Evolutionary conservation across 441 rosid species (phyloP), one percentile per base, ranked within the genome.

Genomic region (Dalechampia spathulata): DNA sequence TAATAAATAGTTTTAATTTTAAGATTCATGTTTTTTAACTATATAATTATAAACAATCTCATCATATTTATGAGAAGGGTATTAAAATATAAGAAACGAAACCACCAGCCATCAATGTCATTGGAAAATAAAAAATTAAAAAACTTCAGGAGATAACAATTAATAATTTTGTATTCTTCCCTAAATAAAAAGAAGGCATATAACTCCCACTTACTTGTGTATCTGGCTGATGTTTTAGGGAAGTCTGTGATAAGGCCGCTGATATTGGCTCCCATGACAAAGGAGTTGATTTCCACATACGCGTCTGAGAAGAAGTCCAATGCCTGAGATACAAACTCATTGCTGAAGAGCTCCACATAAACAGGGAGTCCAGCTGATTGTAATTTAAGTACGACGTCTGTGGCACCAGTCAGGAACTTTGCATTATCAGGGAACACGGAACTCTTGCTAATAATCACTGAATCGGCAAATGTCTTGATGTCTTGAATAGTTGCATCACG

Each of bases 291-390:
- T 76, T 89, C 95, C 1, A 78, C 87, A 7, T 75, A 81, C 7
- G 85, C 65, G 34, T 89, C 92, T 0, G 95, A 52, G 57, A 80
- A 83, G 71, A 80, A 86, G 61, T 89, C 96, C 84, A 80, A 83
- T 15, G 90, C 74, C 48, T 86, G 95, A 64, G 96, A 86, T 34
- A 79, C 71, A 63, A 82, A 89, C 72, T 89, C 96, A 52, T 89
- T 89, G 61, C 66, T 68, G 72, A 89, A 83, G 50, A 64, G 47
- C 67, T 75, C 72, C 13, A 80, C 87, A 19, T 89, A 86, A 69
- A 89, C 87, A 4, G 75, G 54, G 12, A 89, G 79, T 36, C 72
- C 63, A 52, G 54, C 65, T 15, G 70, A 60, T 16, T 50, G 70
- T 8, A 89, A 71, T 71, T 57, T 80, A 20, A 55, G 21, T 27